A percentile compares a stretch with the other conserved stretches of the same genome.
phyloP scores from a whole-genome alignment of 805 yeast genomes.

The Candida xiaguanensis region DNA sequence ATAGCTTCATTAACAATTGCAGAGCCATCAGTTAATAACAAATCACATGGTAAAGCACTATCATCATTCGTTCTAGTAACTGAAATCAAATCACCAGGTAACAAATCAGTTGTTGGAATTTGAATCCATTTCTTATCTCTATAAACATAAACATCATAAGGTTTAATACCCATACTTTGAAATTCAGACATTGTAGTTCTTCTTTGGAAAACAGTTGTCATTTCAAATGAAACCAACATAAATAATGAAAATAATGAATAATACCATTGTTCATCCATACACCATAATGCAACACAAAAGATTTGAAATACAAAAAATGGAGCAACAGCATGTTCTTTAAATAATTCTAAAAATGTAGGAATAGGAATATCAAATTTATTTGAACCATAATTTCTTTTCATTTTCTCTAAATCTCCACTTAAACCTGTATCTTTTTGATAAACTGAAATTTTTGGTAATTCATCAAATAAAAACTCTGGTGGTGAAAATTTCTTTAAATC shows the following conservation, averaged over 20 bases:
- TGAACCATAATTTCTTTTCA: constrained; percentile 65
- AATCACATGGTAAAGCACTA: constrained; percentile 90
- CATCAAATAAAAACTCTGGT: constrained; percentile 72
- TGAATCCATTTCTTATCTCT: constrained; percentile 70
- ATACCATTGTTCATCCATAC: constrained; percentile 96
- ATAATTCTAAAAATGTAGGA: constrained; percentile 85
- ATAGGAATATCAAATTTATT: constrained; percentile 93
- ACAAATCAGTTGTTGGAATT: constrained; percentile 65
- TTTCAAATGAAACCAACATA: constrained; percentile 91
- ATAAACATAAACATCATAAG: constrained; percentile 71
- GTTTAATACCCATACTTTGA: constrained; percentile 95
- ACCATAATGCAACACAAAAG: constrained; percentile 93
- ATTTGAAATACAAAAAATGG: constrained; percentile 97
- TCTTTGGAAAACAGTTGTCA: constrained; percentile 93
- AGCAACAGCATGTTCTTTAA: constrained; percentile 96
- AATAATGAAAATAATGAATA: constrained; percentile 85
- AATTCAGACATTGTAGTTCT: constrained; percentile 92
- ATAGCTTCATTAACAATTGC: constrained; percentile 98
- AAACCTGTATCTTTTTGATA: constrained; percentile 58
- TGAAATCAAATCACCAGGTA: constrained; percentile 92
- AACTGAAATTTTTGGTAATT: constrained; percentile 50
- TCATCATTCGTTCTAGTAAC: constrained; percentile 87
- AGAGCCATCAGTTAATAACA: constrained; percentile 80
- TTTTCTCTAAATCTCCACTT: constrained; percentile 46
- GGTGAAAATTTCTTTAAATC: constrained; percentile 62